These are phyloP conservation scores for Thielaviopsis punctulata DNA, from an alignment of 2,329 filamentous ascomycete species.

Conservation along the genomic window DNA sequence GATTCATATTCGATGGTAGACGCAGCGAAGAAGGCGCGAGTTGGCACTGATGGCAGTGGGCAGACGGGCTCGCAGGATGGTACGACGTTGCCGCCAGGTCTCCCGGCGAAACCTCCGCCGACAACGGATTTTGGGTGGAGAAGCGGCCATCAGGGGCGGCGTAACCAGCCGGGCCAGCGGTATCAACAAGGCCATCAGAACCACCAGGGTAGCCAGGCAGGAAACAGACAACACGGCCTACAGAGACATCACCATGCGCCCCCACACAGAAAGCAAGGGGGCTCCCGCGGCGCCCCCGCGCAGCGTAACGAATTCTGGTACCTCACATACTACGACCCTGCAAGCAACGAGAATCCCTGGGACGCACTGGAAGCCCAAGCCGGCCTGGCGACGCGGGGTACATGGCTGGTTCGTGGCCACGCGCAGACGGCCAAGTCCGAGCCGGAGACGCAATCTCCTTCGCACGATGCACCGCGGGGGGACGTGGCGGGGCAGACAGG, in stretches of 20 bases:
- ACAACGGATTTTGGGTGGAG: not conserved
- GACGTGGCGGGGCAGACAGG: too few species aligned
- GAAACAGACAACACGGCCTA: not conserved
- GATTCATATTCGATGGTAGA: not conserved
- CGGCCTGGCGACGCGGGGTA: constrained; percentile 26
- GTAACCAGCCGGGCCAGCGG: not conserved
- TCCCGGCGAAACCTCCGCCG: not conserved
- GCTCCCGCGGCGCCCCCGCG: too few species aligned
- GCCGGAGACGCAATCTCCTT: not conserved
- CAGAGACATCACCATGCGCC: not conserved
- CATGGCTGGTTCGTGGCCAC: constrained; percentile 25
- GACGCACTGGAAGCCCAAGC: constrained; percentile 32
- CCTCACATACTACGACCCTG: constrained; percentile 49
- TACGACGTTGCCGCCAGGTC: not conserved
- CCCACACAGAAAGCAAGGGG: constrained; percentile 15
- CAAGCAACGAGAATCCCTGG: constrained; percentile 61
- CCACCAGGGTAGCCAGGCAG: too few species aligned
- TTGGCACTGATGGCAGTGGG: not conserved
- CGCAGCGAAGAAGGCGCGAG: constrained; percentile 18
- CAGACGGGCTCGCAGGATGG: not conserved
- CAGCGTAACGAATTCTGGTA: constrained; percentile 32
- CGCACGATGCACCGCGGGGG: too few species aligned
- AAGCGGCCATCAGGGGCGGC: not conserved
- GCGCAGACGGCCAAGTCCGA: not conserved
- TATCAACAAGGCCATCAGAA: not conserved